Conservation (phyloP, 1,284 basidiomycete species). For the Tilletia indica region DNA sequence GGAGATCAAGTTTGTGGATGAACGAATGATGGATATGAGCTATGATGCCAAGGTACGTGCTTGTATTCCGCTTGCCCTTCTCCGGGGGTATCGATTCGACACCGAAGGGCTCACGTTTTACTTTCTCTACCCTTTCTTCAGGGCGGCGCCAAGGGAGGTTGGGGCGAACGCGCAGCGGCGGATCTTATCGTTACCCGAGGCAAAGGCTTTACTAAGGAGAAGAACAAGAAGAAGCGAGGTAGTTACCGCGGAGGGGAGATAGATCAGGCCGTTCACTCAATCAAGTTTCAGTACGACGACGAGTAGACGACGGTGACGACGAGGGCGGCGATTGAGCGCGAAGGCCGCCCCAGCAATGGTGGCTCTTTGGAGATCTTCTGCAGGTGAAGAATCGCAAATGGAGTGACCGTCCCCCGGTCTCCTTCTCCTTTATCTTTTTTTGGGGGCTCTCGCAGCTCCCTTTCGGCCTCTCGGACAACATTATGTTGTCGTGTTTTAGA, state of each 20-base stretch:
- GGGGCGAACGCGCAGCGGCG: constrained; percentile 77
- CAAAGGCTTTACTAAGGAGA: constrained; percentile 93
- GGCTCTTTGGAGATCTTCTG: too few relatives aligned
- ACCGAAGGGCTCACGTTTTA: too few relatives aligned
- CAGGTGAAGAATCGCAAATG: too few relatives aligned
- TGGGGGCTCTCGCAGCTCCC: too few relatives aligned
- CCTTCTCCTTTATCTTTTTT: too few relatives aligned
- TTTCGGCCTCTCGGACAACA: too few relatives aligned
- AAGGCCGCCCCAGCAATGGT: too few relatives aligned
- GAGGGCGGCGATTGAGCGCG: too few relatives aligned
- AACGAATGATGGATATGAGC: constrained; percentile 72
- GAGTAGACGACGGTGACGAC: constrained; percentile 20
- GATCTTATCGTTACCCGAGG: constrained; percentile 92
- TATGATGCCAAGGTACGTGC: constrained; percentile 67
- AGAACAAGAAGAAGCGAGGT: constrained; percentile 98
- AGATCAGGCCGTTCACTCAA: constrained; percentile 47
- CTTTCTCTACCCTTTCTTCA: not conserved
- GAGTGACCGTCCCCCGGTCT: too few relatives aligned
- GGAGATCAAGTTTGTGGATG: constrained; percentile 63
- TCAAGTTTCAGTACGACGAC: constrained; percentile 54
- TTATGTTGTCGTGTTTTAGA: too few relatives aligned
- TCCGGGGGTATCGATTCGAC: too few relatives aligned
- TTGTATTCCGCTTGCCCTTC: too few relatives aligned
- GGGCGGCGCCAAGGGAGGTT: constrained; percentile 67
- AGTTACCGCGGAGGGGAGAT: constrained; percentile 56